These are phyloP conservation scores for Picea sitchensis DNA, from an alignment of 75 land plant genomes.

Conservation along the genomic window DNA sequence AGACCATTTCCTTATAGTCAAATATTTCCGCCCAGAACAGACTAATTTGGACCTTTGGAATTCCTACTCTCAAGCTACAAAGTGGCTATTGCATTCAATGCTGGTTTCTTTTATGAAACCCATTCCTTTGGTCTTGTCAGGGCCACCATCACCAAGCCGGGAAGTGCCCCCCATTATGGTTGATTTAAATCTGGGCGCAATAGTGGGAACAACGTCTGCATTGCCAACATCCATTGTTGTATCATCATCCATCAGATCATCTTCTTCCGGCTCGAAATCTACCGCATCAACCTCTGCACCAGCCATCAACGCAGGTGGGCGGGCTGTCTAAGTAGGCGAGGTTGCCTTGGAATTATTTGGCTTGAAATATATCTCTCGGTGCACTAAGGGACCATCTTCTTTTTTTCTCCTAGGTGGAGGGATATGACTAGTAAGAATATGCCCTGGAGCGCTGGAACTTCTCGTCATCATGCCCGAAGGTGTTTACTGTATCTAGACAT, in stretches of 20 bases:
- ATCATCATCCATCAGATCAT: neutral
- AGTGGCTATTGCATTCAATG: conserved; percentile 52
- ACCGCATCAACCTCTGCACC: no score
- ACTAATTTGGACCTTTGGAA: conserved; percentile 43
- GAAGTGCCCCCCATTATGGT: conserved; percentile 62
- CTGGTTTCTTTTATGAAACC: conserved; percentile 78
- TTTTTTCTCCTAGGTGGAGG: no score
- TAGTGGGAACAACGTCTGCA: conserved; percentile 11
- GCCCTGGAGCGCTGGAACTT: no score
- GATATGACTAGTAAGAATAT: no score
- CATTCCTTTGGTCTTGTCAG: conserved; percentile 90
- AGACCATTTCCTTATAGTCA: conserved; percentile 44
- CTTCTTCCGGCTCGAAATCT: no score
- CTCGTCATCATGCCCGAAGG: no score
- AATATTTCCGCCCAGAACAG: no score
- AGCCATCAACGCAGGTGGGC: conserved; percentile 57
- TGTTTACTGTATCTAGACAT: no score
- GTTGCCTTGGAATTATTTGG: no score
- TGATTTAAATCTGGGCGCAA: conserved; percentile 69
- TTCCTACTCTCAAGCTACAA: conserved; percentile 73
- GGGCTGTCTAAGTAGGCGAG: no score
- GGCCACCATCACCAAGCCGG: conserved; percentile 13
- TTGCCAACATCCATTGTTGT: conserved; percentile 50
- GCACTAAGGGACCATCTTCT: no score
- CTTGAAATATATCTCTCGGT: no score